Percentiles rank a stretch among this genome's conserved stretches.
phyloP scores from a whole-genome alignment of 1,284 basidiomycete species.

The Heterobasidion occidentale region DNA sequence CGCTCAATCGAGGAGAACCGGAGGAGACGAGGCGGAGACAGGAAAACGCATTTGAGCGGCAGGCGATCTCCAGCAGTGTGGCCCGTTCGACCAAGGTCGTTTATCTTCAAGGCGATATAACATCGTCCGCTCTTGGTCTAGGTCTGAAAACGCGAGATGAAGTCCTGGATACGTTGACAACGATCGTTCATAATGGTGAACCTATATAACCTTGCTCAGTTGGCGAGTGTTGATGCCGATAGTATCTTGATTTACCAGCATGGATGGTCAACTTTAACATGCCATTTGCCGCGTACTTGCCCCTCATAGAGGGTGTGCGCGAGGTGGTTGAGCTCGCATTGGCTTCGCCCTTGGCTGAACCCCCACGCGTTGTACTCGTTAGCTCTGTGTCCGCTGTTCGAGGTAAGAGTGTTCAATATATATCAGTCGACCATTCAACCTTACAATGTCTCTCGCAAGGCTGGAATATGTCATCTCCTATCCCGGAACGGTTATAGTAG shows the following conservation, averaged over 20 bases:
- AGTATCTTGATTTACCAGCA: background rate
- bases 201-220: background rate
- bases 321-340: background rate
- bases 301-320: background rate
- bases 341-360: background rate
- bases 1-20: constrained; percentile 13
- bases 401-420: background rate
- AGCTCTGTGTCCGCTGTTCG: background rate
- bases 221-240: too few species aligned
- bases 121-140: background rate
- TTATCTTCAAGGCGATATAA: background rate
- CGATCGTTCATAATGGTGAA: background rate
- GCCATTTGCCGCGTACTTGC: background rate
- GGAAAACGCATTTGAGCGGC: background rate
- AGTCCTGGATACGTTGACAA: background rate
- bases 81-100: background rate
- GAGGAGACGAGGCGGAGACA: background rate
- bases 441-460: too few species aligned
- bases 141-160: background rate
- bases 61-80: background rate
- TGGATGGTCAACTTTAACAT: background rate
- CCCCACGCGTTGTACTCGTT: background rate
- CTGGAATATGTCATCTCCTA: too few species aligned
- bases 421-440: too few species aligned
- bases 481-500: too few species aligned